These are phyloP conservation scores for Trichoderma virens DNA, from an alignment of 495 filamentous ascomycete genomes.

Conservation along the genomic window DNA sequence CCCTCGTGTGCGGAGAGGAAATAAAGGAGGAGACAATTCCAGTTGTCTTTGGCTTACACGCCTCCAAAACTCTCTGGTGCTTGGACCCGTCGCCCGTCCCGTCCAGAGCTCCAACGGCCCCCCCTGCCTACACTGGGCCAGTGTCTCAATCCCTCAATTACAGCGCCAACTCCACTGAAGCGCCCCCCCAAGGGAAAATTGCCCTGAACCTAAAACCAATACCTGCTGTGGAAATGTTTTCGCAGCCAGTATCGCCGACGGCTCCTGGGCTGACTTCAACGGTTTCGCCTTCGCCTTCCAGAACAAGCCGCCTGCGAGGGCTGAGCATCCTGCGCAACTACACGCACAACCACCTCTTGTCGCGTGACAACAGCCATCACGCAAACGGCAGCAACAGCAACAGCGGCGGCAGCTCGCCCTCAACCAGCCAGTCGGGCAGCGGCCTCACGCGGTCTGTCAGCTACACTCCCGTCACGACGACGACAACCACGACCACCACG, in stretches of 20 bases:
- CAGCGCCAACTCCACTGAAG: constrained; percentile 4
- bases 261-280: constrained; percentile 4
- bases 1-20: neutral
- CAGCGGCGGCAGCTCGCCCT: constrained; percentile 17
- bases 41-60: neutral
- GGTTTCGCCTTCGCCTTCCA: neutral
- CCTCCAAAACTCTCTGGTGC: neutral
- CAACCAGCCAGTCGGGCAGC: constrained; percentile 15
- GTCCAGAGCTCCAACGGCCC: too few relatives aligned
- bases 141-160: constrained; percentile 1
- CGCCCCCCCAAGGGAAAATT: neutral
- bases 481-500: constrained; percentile 14
- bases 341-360: constrained; percentile 56
- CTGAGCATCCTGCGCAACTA: constrained; percentile 69
- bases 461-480: constrained; percentile 11
- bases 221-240: constrained; percentile 6
- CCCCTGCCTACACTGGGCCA: neutral
- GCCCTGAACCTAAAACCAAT: too few relatives aligned
- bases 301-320: constrained; percentile 48
- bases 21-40: neutral
- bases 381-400: constrained; percentile 21
- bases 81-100: too few relatives aligned
- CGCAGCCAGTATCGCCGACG: constrained; percentile 10
- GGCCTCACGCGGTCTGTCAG: constrained; percentile 15
- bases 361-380: constrained; percentile 39